Percentiles rank a stretch among this genome's conserved stretches.
Evolutionary conservation across 306 rosid genomes (phyloP).

Genomic region (Lablab purpureus): DNA sequence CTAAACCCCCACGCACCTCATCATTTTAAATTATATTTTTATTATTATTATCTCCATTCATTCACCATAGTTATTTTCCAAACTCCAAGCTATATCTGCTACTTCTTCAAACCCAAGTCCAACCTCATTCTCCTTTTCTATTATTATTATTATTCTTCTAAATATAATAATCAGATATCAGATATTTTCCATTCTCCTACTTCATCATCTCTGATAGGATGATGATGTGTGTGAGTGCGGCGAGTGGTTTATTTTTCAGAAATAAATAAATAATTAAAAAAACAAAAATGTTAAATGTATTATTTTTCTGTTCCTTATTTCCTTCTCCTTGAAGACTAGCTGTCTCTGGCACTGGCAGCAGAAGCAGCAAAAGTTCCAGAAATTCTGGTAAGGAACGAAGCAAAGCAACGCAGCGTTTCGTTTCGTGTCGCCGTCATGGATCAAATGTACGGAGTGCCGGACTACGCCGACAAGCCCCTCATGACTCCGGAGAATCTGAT

Average conservation of each 20-base stretch:
- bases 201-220: not conserved
- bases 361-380: constrained; percentile 24
- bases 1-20: constrained; percentile 44
- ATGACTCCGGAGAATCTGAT: constrained; percentile 92
- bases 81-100: no score
- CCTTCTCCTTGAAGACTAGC: constrained; percentile 38
- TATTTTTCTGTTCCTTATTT: constrained; percentile 37
- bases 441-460: constrained; percentile 82
- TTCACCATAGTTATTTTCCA: no score
- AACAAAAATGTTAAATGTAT: constrained; percentile 5
- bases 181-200: not conserved
- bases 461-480: constrained; percentile 70
- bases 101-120: not conserved
- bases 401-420: constrained; percentile 43
- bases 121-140: not conserved
- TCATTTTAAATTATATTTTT: not conserved
- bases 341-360: constrained; percentile 42
- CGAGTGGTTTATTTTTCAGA: constrained; percentile 22
- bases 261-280: constrained; percentile 28
- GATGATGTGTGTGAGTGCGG: constrained; percentile 45
- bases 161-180: not conserved
- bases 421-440: constrained; percentile 63
- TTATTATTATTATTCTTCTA: not conserved
- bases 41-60: no score
- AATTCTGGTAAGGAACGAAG: constrained; percentile 33